Base-by-base conservation (phyloP, 805 yeast species). In the Yamadazyma paraphyllophila region DNA sequence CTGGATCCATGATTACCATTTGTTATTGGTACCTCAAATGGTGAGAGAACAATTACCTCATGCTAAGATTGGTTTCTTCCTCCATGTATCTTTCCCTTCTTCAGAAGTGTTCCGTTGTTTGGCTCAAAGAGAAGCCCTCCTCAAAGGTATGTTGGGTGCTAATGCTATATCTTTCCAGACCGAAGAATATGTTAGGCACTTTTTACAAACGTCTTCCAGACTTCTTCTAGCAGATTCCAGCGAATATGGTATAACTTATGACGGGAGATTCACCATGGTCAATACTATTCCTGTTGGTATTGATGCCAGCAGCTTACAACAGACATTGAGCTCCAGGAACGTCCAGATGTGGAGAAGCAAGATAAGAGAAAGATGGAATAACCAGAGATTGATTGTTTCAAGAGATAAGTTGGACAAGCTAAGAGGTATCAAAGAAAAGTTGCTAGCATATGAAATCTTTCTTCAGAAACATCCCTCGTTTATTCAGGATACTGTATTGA, bases 1-100 rank as follows among this genome's bases (percentile, higher is more conserved):
- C 48, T 94, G 98, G 98, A 74, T 92, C 43, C 96, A 92, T 62
- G 99, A 92, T 65, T 92, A 92, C 61, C 98, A 94, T 66, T 71
- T 92, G 49, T 74, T 94, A 68, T 69, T 92, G 36, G 88, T 91
- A 1, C 97, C 98, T 0, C 76, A 74, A 44, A 83, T 92, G 92
- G 77, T 92, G 3, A 77, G 97, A 49, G 74, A 81, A 47, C 67
- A 74, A 51, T 62, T 90, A 16, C 97, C 97, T 4, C 63, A 80
- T 46, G 97, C 96, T 1, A 81, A 85, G 51, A 90, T 94, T 54
- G 97, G 97, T 0, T 86, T 91, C 55, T 94, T 90, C 65, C 71
- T 94, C 46, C 99, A 94, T 59, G 88, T 92, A 11, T 86, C 98
- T 1, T 92, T 92, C 70, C 99, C 99, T 7, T 87, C 96, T 3